Evolutionary conservation across 2,329 filamentous ascomycete genomes (phyloP).

Genomic region (Didymella keratinophila): DNA sequence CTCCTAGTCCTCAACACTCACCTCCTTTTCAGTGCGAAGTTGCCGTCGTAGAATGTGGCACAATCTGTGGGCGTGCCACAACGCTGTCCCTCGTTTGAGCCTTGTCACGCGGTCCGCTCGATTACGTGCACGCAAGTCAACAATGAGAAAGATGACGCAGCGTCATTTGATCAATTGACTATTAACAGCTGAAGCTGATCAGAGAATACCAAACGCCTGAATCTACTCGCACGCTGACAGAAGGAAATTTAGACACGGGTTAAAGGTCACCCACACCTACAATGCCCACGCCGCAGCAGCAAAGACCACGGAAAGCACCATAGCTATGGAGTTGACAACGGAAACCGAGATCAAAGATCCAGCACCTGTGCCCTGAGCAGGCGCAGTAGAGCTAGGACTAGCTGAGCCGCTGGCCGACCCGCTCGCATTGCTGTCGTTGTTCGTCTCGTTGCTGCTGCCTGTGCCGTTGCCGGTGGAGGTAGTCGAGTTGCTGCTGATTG

Average conservation of each 20-base stretch:
- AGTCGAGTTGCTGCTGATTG: constrained; percentile 27
- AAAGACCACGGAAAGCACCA: constrained; percentile 39
- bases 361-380: constrained; percentile 15
- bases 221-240: constrained; percentile 3
- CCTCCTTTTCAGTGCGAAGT: neutral
- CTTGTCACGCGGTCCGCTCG: neutral
- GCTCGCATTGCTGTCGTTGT: constrained; percentile 4
- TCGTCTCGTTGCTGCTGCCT: constrained; percentile 21
- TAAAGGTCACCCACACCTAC: constrained; percentile 17
- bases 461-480: constrained; percentile 24
- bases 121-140: neutral
- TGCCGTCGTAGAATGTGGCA: neutral
- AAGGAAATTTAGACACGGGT: constrained; percentile 1
- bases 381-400: constrained; percentile 6
- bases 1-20: neutral
- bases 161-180: neutral
- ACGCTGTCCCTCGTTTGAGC: neutral
- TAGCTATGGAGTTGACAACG: constrained; percentile 33
- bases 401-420: constrained; percentile 13
- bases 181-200: neutral
- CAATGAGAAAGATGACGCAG: neutral
- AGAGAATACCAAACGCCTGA: neutral
- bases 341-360: constrained; percentile 28
- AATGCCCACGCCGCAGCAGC: constrained; percentile 36
- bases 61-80: neutral